Base-by-base conservation (phyloP, 805 yeast genomes). In the Candida taoyuanica region DNA sequence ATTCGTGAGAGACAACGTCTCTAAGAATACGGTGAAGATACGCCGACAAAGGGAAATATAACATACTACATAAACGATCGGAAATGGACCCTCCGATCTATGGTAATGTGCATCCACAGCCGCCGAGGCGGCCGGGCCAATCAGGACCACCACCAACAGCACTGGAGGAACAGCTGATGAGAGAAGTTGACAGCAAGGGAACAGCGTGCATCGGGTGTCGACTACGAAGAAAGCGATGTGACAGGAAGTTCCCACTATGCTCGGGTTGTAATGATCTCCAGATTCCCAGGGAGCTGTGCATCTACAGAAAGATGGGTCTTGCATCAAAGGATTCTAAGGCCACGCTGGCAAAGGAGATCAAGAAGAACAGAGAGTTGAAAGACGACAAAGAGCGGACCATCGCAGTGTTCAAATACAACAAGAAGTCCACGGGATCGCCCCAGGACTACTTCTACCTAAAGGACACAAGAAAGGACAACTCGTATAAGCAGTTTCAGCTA, bases 151-250 rank as follows among this genome's bases (percentile, higher is more conserved):
- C n/a, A n/a, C n/a, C n/a, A n/a, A n/a, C n/a, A n/a, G n/a, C n/a
- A n/a, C n/a, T n/a, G n/a, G n/a, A n/a, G n/a, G n/a, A n/a, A n/a
- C n/a, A n/a, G n/a, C n/a, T n/a, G n/a, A n/a, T n/a, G n/a, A n/a
- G n/a, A n/a, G n/a, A n/a, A n/a, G 28, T 12, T 9, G 30, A 41
- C 15, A 13, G 31, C 17, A 42, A 38, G 37, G 46, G 46, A 5
- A 44, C 46, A 2, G 48, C 48, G 5, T 46, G 49, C 17, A 42
- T 46, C 11, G 49, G 49, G 14, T 46, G 49, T n/a, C 38, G 49
- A 11, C 40, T 46, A 3, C 31, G 49, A 17, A 29, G 49, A 20
- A 46, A 42, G 39, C 20, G 29, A 26, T 46, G 49, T 29, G 46
- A 46, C 33, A 42, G 33, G 40, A 38, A 42, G 17, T 34, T 30